Base-by-base conservation (phyloP, 2,329 filamentous ascomycete species). In the Cladobotryum protrusum region DNA sequence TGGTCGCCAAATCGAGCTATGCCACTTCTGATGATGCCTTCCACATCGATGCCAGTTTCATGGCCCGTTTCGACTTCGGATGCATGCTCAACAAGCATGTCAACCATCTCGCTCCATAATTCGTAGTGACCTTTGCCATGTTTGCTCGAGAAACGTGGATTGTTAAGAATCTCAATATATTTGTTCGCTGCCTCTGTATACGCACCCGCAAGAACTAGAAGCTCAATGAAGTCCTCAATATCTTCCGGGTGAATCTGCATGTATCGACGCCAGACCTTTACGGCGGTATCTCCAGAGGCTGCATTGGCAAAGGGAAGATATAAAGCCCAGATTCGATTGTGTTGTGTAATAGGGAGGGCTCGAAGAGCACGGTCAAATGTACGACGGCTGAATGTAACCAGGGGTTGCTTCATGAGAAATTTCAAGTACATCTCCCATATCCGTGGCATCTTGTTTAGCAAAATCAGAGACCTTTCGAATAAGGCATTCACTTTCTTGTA, bases 391-490 rank as follows among this genome's bases (percentile, higher is more conserved):
- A 83, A 77, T 7, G 92, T 96, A 54, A 99, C 83, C 48, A 95
- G 74, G n/a, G 93, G 93, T 67, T 99, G 93, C 62, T 87, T 83
- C 64, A 92, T 82, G 51, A 99, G 76, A 64, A 99, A 97, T 44
- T 80, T 80, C 54, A 99, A 82, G 66, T 96, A 99, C 83, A 97
- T 89, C 67, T 96, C 91, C 95, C 93, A 99, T 64, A 99, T 93
- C 58, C 83, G 82, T 19, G 95, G 93, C 93, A 99, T 99, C 72
- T 99, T 99, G 72, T 99, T 96, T 54, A 99, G 79, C 37, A 99
- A 77, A 52, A 96, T 88, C 46, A 99, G 74, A 3, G 93, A 91
- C 59, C 89, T 82, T 72, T 99, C 93, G 66, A 96, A 99, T 37
- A 97, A 81, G 48, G 88, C 79, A 67, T 99, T 99, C 66, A 97